Base-by-base conservation (phyloP, 2,329 filamentous ascomycete genomes). In the Alternaria gansuensis region DNA sequence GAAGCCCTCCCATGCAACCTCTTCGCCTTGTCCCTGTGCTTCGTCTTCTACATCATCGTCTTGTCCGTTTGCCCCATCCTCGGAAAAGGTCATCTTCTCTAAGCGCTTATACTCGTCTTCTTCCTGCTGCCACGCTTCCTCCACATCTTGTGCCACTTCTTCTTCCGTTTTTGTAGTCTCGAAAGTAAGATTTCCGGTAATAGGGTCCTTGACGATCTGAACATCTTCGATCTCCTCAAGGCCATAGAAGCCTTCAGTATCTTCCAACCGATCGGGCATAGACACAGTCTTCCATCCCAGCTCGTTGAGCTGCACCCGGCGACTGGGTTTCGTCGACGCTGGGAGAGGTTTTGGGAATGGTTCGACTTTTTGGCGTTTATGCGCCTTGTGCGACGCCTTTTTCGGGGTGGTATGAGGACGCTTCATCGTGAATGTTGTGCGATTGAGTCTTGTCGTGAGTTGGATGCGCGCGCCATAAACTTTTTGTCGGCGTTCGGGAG, bases 151-250 rank as follows among this genome's bases (percentile, higher is more conserved):
- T 37, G 59, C 64, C 59, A 68, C 37, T 67, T 75, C 62, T 43
- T 68, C 67, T 50, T 67, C 70, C 8, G 64, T 67, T 62, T 75
- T 72, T 26, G 66, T 64, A 26, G 75, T 75, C 60, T 69, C 67
- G 57, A 80, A 83, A 5, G 79, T 76, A 5, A 82, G 63, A 14
- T 70, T 74, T 7, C 87, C 87, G 29, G 89, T 83, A 2, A 70
- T 67, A 0, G 67, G 68, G 24, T 83, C 79, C 62, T 84, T 86
- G 40, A 96, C 82, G n/a, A 99, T 84, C 29, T 97, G 91, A 1
- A 99, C 91, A 51, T 91, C 92, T 14, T 96, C 91, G 45, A 98
- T 89, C 71, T 98, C 93, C 71, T 99, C 93, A 2, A 99, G 80
- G 0, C 91, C 93, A 69, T 89, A 96, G 76, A 99, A 97, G 0